Percentiles rank a stretch among this genome's conserved stretches.
Evolutionary conservation across 345 rosid species (phyloP).

Genomic region (Erysimum cheiranthoides): DNA sequence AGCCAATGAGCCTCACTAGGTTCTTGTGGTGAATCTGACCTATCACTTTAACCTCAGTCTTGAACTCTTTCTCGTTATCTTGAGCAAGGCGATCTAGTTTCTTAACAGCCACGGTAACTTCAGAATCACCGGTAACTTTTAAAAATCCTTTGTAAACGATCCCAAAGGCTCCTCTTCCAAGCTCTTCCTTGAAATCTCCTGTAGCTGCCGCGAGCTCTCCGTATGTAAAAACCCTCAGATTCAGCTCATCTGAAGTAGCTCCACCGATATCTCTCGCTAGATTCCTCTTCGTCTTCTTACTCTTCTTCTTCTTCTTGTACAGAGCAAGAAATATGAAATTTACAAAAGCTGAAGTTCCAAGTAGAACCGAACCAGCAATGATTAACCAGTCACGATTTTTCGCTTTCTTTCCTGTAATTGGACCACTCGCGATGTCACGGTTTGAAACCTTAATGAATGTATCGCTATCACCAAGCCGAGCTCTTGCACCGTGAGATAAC

Average conservation of each 20-base stretch:
- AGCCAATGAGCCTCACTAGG: slow-evolving; percentile 54
- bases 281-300: background rate
- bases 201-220: slow-evolving; percentile 49
- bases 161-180: slow-evolving; percentile 57
- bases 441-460: slow-evolving; percentile 50
- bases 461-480: slow-evolving; percentile 12
- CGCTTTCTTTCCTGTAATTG: background rate
- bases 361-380: slow-evolving; percentile 13
- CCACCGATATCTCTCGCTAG: slow-evolving; percentile 4
- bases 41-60: slow-evolving; percentile 52
- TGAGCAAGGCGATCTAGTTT: slow-evolving; percentile 45
- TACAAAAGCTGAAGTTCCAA: slow-evolving; percentile 37
- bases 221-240: slow-evolving; percentile 50
- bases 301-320: slow-evolving; percentile 5
- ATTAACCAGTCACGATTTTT: slow-evolving; percentile 27
- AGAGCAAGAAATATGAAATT: background rate
- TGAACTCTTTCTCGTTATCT: slow-evolving; percentile 52
- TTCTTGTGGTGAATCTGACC: slow-evolving; percentile 59
- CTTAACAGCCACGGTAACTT: slow-evolving; percentile 55
- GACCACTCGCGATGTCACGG: background rate
- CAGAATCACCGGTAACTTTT: slow-evolving; percentile 29
- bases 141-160: slow-evolving; percentile 50
- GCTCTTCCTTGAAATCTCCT: slow-evolving; percentile 45
- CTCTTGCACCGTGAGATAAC: slow-evolving; percentile 49
- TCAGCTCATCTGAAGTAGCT: slow-evolving; percentile 39